Percentiles rank a stretch among this genome's conserved stretches.
phyloP scores from a whole-genome alignment of 768 basidiomycete genomes.

The Pulveroboletus frians region DNA sequence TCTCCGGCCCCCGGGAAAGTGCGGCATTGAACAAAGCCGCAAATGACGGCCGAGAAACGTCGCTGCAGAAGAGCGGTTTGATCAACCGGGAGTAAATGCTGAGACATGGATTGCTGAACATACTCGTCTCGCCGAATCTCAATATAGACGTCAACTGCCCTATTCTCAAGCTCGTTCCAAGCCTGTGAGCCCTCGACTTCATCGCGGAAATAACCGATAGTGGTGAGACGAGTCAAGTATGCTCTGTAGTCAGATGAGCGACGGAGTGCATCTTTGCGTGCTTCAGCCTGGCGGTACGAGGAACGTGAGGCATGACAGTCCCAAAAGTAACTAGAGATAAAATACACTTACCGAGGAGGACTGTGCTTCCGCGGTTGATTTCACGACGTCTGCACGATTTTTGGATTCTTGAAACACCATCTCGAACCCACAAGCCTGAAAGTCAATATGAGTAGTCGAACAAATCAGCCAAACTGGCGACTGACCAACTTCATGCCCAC shows the following conservation, averaged over 20 bases:
- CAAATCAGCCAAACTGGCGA: not conserved
- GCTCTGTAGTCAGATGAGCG: constrained; percentile 62
- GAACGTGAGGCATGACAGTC: not conserved
- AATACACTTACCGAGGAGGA: constrained; percentile 44
- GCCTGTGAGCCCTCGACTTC: constrained; percentile 71
- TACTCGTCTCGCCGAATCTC: constrained; percentile 63
- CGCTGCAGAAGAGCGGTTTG: constrained; percentile 30
- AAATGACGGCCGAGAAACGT: constrained; percentile 68
- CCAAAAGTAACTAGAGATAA: not conserved
- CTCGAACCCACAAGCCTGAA: constrained; percentile 90
- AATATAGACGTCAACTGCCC: constrained; percentile 64
- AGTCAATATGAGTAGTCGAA: not conserved
- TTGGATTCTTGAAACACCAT: constrained; percentile 90
- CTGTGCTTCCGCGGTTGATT: constrained; percentile 33
- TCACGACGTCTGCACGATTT: constrained; percentile 41
- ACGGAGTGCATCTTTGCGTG: constrained; percentile 61
- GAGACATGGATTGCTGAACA: constrained; percentile 24
- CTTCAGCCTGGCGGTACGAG: constrained; percentile 44
- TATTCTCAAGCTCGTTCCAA: constrained; percentile 71
- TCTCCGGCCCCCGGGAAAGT: constrained; percentile 39
- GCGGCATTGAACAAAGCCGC: constrained; percentile 66
- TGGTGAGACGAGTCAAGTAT: constrained; percentile 63
- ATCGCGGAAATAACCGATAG: constrained; percentile 70
- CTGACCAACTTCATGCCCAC: constrained; percentile 90
- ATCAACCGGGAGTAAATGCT: constrained; percentile 2